Conservation (phyloP, 352 stramenopile species). For the Lagenidium giganteum region DNA sequence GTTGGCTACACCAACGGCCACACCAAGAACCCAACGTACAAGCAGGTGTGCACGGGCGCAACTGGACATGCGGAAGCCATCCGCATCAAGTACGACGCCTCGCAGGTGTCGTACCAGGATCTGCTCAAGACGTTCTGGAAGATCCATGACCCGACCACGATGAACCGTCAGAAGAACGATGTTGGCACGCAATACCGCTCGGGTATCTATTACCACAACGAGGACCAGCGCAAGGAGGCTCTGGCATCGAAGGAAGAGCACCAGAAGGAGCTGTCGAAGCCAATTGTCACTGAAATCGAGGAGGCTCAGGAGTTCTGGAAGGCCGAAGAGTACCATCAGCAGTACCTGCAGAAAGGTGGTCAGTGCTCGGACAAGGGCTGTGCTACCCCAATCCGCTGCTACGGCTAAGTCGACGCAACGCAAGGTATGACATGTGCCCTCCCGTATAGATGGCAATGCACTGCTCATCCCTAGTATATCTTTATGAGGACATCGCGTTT, state of each 20-base stretch:
- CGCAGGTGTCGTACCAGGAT: constrained; percentile 67
- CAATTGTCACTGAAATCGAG: constrained; percentile 91
- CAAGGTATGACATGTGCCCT: constrained; percentile 8
- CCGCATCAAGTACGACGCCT: constrained; percentile 85
- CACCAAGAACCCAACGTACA: constrained; percentile 87
- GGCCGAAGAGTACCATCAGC: constrained; percentile 94
- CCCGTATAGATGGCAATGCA: not conserved
- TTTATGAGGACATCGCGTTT: not conserved
- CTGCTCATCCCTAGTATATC: not conserved
- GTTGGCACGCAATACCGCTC: constrained; percentile 92
- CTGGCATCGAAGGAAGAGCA: constrained; percentile 54
- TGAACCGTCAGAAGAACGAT: constrained; percentile 79
- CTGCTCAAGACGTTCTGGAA: constrained; percentile 69
- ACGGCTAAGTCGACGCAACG: constrained; percentile 46
- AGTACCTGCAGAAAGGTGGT: constrained; percentile 94
- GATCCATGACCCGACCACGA: constrained; percentile 89
- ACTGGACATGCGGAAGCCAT: constrained; percentile 93
- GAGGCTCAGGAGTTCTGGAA: constrained; percentile 83
- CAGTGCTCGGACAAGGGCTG: constrained; percentile 87
- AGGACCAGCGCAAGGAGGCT: constrained; percentile 69
- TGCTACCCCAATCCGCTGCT: constrained; percentile 87
- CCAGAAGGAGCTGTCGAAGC: constrained; percentile 48
- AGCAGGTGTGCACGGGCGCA: constrained; percentile 88
- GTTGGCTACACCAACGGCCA: constrained; percentile 80
- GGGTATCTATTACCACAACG: constrained; percentile 90